These are phyloP conservation scores for Pseudozyma sp. DNA, from an alignment of 1,284 basidiomycete species.

Conservation along the genomic window DNA sequence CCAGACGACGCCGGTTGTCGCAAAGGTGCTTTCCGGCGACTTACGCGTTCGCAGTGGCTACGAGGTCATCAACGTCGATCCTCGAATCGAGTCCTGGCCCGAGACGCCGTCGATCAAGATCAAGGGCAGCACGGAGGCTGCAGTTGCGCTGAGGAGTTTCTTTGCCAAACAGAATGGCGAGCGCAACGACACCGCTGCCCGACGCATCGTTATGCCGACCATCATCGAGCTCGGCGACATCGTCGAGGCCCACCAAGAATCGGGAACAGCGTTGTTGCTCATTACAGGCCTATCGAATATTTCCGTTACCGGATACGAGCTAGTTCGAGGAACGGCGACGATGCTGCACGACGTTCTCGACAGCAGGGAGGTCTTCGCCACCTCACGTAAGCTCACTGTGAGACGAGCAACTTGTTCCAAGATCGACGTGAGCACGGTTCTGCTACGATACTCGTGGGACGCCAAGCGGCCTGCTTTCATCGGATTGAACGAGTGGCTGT, in stretches of 20 bases:
- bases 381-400: not conserved
- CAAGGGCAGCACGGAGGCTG: not conserved
- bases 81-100: not conserved
- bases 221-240: constrained; percentile 9
- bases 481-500: constrained; percentile 12
- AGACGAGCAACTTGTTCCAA: not conserved
- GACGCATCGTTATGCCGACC: not conserved
- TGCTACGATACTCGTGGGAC: constrained; percentile 19
- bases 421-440: constrained; percentile 5
- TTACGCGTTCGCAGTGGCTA: constrained; percentile 28
- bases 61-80: constrained; percentile 9
- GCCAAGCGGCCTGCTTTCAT: constrained; percentile 10
- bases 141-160: constrained; percentile 4
- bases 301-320: not conserved
- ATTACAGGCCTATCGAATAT: not conserved
- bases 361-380: constrained; percentile 18
- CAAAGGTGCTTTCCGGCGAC: constrained; percentile 18
- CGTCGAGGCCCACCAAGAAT: not conserved
- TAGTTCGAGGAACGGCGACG: not conserved
- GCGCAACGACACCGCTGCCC: not conserved
- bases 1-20: constrained; percentile 17
- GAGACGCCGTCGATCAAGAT: not conserved
- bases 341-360: constrained; percentile 12
- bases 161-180: not conserved
- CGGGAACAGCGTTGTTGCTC: not conserved